These are phyloP conservation scores for Aspergillus carbonarius DNA, from an alignment of 2,329 filamentous ascomycete species.

Conservation along the genomic window DNA sequence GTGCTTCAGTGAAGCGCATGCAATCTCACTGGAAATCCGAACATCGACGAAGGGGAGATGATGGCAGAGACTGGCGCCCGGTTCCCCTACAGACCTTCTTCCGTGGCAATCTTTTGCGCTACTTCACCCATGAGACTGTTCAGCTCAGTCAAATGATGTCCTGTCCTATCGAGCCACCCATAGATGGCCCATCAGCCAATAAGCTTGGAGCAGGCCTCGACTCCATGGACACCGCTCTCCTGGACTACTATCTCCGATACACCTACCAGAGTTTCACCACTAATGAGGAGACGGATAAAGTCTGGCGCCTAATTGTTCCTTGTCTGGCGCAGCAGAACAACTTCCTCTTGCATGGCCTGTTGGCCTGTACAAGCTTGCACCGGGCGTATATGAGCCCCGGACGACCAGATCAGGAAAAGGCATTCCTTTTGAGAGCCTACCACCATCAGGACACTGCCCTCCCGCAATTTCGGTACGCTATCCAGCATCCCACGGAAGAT, in stretches of 20 bases:
- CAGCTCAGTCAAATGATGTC: too few species aligned
- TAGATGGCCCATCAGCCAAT: not conserved
- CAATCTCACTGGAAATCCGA: constrained; percentile 27
- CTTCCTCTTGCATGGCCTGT: constrained; percentile 1
- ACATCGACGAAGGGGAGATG: constrained; percentile 13
- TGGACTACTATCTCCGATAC: not conserved
- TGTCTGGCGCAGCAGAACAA: not conserved
- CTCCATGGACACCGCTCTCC: not conserved
- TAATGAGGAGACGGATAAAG: not conserved
- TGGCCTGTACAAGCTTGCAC: constrained; percentile 8
- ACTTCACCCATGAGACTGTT: constrained; percentile 18
- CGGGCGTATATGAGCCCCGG: not conserved
- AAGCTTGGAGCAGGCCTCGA: not conserved
- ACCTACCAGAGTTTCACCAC: not conserved
- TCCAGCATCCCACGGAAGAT: not conserved
- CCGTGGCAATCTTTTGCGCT: constrained; percentile 24
- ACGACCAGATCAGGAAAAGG: not conserved
- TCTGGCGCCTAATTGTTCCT: not conserved
- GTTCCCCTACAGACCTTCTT: constrained; percentile 30
- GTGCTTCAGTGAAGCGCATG: constrained; percentile 32
- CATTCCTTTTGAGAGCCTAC: not conserved
- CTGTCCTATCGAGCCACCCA: not conserved
- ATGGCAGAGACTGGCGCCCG: not conserved
- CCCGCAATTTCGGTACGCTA: not conserved
- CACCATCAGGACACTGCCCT: constrained; percentile 1